Conservation (phyloP, 495 filamentous ascomycete genomes). For the Parathielavia hyrcaniae region DNA sequence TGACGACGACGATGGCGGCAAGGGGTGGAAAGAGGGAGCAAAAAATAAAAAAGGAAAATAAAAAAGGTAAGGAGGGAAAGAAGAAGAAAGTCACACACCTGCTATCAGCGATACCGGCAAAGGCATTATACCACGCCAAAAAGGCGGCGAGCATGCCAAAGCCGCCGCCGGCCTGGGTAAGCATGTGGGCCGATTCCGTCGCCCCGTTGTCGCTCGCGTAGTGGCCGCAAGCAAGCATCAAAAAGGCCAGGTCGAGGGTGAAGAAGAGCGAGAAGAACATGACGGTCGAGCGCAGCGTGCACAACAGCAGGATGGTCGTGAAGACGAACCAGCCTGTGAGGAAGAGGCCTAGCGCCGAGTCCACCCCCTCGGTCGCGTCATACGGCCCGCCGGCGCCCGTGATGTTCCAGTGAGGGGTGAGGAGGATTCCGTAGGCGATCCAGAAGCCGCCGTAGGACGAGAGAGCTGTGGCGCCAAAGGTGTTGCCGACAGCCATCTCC, state of each 20-base stretch:
- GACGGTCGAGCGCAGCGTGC: slow-evolving; percentile 87
- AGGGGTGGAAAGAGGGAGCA: background rate
- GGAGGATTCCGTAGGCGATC: slow-evolving; percentile 81
- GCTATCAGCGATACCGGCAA: slow-evolving; percentile 92
- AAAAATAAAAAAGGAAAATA: slow-evolving; percentile 15
- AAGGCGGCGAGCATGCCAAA: slow-evolving; percentile 89
- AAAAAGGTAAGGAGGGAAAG: no score
- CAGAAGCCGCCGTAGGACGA: slow-evolving; percentile 98
- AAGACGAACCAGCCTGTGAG: slow-evolving; percentile 98
- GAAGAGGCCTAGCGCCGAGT: slow-evolving; percentile 76
- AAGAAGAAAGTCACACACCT: slow-evolving; percentile 43
- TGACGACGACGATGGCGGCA: background rate
- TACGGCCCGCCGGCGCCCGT: slow-evolving; percentile 57
- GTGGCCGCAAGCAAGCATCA: slow-evolving; percentile 75
- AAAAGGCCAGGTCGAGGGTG: slow-evolving; percentile 84
- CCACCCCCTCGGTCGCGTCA: slow-evolving; percentile 27
- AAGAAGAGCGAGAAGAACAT: slow-evolving; percentile 97
- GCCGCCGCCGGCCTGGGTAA: slow-evolving; percentile 75
- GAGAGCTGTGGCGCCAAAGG: slow-evolving; percentile 93
- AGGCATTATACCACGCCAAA: slow-evolving; percentile 92
- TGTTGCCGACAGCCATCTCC: slow-evolving; percentile 98
- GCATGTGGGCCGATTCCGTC: slow-evolving; percentile 23
- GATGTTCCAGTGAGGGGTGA: slow-evolving; percentile 58
- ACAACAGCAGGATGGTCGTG: slow-evolving; percentile 79
- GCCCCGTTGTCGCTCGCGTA: slow-evolving; percentile 42